phyloP scores from a whole-genome alignment of 2,329 filamentous ascomycete species.

The Aspergillus felis region DNA sequence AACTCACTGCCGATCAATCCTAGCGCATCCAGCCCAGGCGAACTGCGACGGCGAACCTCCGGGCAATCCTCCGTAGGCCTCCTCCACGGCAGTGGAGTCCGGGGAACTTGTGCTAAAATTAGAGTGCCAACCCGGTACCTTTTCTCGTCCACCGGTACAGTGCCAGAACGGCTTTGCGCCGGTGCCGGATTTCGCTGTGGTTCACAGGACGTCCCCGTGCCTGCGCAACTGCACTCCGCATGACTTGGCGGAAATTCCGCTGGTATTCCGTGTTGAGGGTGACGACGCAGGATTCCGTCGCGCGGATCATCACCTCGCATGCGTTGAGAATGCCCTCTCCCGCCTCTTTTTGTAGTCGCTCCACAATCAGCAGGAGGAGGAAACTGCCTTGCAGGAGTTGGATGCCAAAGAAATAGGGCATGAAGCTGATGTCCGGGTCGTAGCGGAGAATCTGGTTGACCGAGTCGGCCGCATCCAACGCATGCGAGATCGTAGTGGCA shows the following conservation, averaged over 20 bases:
- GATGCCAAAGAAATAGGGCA: constrained; percentile 96
- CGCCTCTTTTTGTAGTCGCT: constrained; percentile 81
- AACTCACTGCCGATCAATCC: background rate
- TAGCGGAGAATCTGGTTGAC: constrained; percentile 83
- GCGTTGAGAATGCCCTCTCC: constrained; percentile 82
- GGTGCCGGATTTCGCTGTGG: constrained; percentile 77
- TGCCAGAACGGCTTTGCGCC: constrained; percentile 75
- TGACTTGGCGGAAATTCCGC: constrained; percentile 92
- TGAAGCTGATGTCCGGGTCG: constrained; percentile 88
- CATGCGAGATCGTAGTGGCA: constrained; percentile 81
- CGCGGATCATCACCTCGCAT: constrained; percentile 87
- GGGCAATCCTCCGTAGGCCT: too few relatives aligned
- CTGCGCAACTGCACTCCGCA: constrained; percentile 85
- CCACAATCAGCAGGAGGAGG: constrained; percentile 78
- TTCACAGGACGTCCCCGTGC: constrained; percentile 82
- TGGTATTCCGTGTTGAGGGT: constrained; percentile 93
- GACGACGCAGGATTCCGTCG: constrained; percentile 88
- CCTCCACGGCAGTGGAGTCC: background rate
- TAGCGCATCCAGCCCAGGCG: too few relatives aligned
- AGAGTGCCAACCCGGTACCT: constrained; percentile 72
- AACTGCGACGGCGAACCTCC: background rate
- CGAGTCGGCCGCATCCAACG: constrained; percentile 82
- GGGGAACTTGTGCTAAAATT: background rate
- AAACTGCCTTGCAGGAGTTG: constrained; percentile 90
- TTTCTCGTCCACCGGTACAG: constrained; percentile 91